phyloP scores from a whole-genome alignment of 495 filamentous ascomycete genomes.

The Polyplosphaeria fusca region DNA sequence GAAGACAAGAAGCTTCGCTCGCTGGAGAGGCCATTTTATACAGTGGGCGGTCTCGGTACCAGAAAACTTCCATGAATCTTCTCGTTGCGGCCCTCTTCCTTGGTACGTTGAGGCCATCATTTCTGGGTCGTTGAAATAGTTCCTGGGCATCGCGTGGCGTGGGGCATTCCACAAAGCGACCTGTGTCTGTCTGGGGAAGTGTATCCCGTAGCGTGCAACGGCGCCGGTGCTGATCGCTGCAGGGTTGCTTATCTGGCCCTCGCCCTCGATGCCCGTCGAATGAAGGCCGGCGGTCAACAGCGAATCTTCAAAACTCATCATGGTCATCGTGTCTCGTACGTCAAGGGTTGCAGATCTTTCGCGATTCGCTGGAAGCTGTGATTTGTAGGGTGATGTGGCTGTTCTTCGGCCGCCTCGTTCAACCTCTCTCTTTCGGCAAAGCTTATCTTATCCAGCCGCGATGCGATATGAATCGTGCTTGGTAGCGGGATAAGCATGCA shows the following conservation, averaged over 20 bases:
- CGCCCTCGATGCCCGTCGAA: neutral
- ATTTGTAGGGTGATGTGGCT: neutral
- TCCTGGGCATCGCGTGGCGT: too few relatives aligned
- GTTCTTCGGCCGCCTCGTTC: neutral
- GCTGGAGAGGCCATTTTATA: too few relatives aligned
- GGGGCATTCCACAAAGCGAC: too few relatives aligned
- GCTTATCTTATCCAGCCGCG: conserved; percentile 23
- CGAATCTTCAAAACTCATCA: neutral
- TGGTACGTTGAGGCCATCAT: too few relatives aligned
- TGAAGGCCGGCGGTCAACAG: neutral
- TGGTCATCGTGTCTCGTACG: neutral
- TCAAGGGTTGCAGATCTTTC: neutral
- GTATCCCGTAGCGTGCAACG: neutral
- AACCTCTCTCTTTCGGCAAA: neutral
- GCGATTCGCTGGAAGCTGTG: neutral
- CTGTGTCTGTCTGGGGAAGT: too few relatives aligned
- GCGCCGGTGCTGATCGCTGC: conserved; percentile 2
- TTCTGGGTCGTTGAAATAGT: too few relatives aligned
- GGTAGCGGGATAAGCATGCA: neutral
- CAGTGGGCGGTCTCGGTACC: too few relatives aligned
- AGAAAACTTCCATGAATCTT: too few relatives aligned
- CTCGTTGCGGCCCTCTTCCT: too few relatives aligned
- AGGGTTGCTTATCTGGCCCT: conserved; percentile 15
- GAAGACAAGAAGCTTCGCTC: too few relatives aligned
- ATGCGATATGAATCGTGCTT: neutral